phyloP scores from a whole-genome alignment of 805 yeast genomes.

The Metschnikowia colocasiae region DNA sequence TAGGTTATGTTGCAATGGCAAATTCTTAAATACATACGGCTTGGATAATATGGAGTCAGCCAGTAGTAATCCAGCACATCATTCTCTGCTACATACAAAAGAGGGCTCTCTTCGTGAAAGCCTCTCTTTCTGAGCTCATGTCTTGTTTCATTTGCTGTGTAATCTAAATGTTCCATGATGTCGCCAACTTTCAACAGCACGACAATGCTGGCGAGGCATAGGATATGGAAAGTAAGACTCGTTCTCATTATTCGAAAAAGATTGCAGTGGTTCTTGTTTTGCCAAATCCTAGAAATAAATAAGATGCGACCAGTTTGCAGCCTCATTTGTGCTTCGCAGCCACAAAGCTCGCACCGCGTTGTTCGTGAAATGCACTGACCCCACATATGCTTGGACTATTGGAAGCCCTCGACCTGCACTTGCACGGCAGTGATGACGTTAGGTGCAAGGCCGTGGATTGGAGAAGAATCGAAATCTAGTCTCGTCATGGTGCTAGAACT shows the following conservation, averaged over 20 bases:
- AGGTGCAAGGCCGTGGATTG: slow-evolving; percentile 28
- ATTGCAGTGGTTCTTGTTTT: neutral
- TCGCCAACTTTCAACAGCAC: slow-evolving; percentile 15
- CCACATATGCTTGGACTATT: slow-evolving; percentile 4
- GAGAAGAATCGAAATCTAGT: slow-evolving; percentile 27
- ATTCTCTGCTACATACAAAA: slow-evolving; percentile 27
- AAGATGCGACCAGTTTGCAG: neutral
- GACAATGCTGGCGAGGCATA: slow-evolving; percentile 4
- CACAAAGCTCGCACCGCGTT: neutral
- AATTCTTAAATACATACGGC: slow-evolving; percentile 31
- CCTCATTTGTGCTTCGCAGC: slow-evolving; percentile 1
- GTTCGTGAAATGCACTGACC: neutral
- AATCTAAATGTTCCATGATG: slow-evolving; percentile 9
- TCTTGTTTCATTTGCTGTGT: slow-evolving; percentile 10
- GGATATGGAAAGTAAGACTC: neutral
- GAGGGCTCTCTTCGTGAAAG: slow-evolving; percentile 31
- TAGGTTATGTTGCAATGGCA: slow-evolving; percentile 3
- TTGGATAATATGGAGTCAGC: slow-evolving; percentile 32
- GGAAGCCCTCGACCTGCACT: slow-evolving; percentile 27
- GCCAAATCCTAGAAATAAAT: neutral
- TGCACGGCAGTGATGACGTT: slow-evolving; percentile 40
- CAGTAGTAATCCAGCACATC: slow-evolving; percentile 26
- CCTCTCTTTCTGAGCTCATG: slow-evolving; percentile 19
- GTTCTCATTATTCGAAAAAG: neutral
- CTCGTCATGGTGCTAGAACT: slow-evolving; percentile 33